Base-by-base conservation (phyloP, 805 yeast genomes). In the Wickerhamiella azyma region DNA sequence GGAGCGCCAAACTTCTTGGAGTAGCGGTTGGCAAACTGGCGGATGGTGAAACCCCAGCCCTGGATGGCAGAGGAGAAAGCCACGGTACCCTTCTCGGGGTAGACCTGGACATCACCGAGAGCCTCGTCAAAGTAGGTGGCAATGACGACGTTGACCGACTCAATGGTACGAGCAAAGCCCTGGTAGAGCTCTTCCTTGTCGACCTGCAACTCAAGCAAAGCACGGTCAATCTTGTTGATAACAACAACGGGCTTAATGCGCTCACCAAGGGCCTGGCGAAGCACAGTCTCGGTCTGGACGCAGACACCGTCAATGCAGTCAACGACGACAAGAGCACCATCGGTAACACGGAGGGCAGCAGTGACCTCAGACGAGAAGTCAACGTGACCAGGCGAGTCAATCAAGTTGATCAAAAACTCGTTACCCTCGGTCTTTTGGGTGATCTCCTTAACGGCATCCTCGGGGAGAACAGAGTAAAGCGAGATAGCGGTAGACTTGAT, bases 331-430 rank as follows among this genome's bases (percentile, higher is more conserved):
- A 89, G 79, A 68, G 98, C 97, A 86, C 98, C 98, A 69, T 89
- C 98, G 61, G 97, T 92, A 65, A 89, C 97, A 77, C 98, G 88
- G 67, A 89, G 81, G 72, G 98, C 98, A 63, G 97, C 97, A 66
- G 97, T 92, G 66, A 89, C 98, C 75, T 89, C 98, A 60, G 97
- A 92, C 55, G 96, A 86, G 88, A 89, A 89, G 76, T 89, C 98
- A 79, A 89, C 97, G 96, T 89, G 98, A 84, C 98, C 98, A 74
- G 98, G 98, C 61, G 98, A 92, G 73, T 89, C 98, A 64, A 89
- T 89, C 80, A 89, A 79, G 85, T 89, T 89, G 62, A 89, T 80
- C 75, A 89, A 82, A 81, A 89, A 89, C 69, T 81, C 79, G 81
- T 76, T 83, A 72, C 97, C 97, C 17, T 68, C 81, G 56, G 92